A percentile compares a stretch with the other conserved stretches of the same genome.
Evolutionary conservation across 257 asterid genomes (phyloP).

Genomic region (Echites panduratus): DNA sequence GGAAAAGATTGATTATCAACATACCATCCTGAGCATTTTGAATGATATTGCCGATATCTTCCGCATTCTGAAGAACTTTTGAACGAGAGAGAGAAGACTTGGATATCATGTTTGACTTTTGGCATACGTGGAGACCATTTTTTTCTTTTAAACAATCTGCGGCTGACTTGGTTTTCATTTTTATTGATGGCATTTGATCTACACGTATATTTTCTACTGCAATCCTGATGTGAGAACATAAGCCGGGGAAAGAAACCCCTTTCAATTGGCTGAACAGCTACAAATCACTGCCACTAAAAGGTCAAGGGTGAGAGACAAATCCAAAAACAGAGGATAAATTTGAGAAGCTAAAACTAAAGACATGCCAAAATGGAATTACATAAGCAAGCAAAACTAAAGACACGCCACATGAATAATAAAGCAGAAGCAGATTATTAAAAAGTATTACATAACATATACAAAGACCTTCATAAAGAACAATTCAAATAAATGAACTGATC

Average conservation of each 20-base stretch:
- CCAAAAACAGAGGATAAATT: not conserved
- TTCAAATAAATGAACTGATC: not conserved
- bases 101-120: conserved; percentile 61
- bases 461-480: not conserved
- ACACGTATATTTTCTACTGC: conserved; percentile 26
- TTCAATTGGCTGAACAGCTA: conserved; percentile 32
- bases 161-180: conserved; percentile 68
- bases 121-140: conserved; percentile 64
- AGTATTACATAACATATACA: not conserved
- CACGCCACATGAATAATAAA: not conserved
- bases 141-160: conserved; percentile 53
- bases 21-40: conserved; percentile 51
- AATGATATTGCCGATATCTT: conserved; percentile 26
- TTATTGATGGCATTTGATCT: conserved; percentile 85
- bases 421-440: not conserved
- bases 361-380: not conserved
- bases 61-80: conserved; percentile 39
- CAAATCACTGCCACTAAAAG: conserved; percentile 30
- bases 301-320: conserved; percentile 4
- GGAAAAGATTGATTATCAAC: conserved; percentile 10
- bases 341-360: conserved; percentile 2
- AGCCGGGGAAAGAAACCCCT: conserved; percentile 32
- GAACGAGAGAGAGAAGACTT: conserved; percentile 62
- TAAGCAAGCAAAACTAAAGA: not conserved
- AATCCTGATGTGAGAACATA: conserved; percentile 36